These are phyloP conservation scores for Aspergillus ellipticus DNA, from an alignment of 495 filamentous ascomycete genomes.

Conservation along the genomic window DNA sequence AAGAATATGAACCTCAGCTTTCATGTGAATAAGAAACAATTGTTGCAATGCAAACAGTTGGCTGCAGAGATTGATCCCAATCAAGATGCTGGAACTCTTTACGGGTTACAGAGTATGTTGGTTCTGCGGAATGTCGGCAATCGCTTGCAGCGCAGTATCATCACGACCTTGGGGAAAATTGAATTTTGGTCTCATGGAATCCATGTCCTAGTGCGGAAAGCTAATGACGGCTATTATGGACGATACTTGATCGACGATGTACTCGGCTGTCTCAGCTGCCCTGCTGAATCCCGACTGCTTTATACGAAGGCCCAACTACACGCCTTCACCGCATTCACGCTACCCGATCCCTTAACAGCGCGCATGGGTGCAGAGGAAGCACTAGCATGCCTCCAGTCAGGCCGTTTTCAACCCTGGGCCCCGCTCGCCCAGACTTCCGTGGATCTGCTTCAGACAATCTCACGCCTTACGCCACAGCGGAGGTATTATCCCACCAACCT, in stretches of 20 bases:
- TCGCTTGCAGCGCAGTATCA: conserved; percentile 37
- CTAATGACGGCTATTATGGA: conserved; percentile 32
- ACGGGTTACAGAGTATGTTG: conserved; percentile 53
- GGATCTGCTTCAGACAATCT: conserved; percentile 38
- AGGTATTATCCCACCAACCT: conserved; percentile 53
- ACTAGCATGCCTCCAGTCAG: conserved; percentile 42
- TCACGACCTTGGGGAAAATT: conserved; percentile 45
- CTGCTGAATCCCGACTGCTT: conserved; percentile 46
- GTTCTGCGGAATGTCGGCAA: conserved; percentile 40
- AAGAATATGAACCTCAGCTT: conserved; percentile 52
- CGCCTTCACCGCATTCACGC: conserved; percentile 52
- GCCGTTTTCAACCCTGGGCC: conserved; percentile 47
- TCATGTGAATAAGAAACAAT: conserved; percentile 24
- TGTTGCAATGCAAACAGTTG: conserved; percentile 27
- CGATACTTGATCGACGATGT: conserved; percentile 43
- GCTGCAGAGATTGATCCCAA: conserved; percentile 46
- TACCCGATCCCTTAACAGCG: conserved; percentile 54
- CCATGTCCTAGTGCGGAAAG: conserved; percentile 42
- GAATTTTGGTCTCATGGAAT: conserved; percentile 8
- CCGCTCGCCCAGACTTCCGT: conserved; percentile 32
- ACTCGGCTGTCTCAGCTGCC: conserved; percentile 46
- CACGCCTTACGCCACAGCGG: conserved; percentile 48
- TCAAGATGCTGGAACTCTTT: conserved; percentile 50
- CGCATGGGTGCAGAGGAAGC: conserved; percentile 60
- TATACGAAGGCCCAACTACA: conserved; percentile 54